Percentiles rank a stretch among this genome's conserved stretches.
Evolutionary conservation across 208 protist species (phyloP).

Genomic region (Leishmania major): DNA sequence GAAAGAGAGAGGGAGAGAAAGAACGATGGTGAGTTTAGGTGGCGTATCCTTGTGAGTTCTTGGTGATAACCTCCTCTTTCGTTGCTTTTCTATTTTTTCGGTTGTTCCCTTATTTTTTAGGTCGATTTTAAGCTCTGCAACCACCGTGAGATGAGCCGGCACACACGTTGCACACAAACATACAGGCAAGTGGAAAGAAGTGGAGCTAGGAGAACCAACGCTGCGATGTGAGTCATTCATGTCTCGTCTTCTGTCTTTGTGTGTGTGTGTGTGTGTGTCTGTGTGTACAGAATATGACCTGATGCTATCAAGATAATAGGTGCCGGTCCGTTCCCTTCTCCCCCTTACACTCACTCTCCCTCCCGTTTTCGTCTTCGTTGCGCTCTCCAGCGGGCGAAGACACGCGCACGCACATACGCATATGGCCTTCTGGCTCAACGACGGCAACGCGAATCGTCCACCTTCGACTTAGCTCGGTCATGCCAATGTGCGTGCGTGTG

Average conservation of each 20-base stretch:
- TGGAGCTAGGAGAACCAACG: neutral
- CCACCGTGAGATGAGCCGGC: neutral
- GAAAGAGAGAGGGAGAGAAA: neutral
- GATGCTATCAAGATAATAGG: neutral
- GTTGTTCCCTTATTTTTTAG: neutral
- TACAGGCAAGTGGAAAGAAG: neutral
- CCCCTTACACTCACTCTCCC: neutral
- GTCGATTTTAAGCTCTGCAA: neutral
- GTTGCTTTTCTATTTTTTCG: neutral
- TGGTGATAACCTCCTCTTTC: neutral
- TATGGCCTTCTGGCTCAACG: neutral
- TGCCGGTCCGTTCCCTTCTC: neutral
- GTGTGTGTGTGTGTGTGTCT: neutral
- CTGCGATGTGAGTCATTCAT: neutral
- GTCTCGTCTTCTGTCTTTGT: neutral
- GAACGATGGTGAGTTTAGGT: neutral
- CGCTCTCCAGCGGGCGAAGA: neutral
- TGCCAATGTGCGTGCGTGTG: neutral
- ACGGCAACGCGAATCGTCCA: neutral
- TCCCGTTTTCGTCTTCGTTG: neutral
- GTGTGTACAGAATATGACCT: neutral
- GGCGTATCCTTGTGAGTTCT: neutral
- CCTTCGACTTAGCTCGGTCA: neutral
- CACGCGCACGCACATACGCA: neutral
- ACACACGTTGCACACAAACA: neutral